Percentiles rank a stretch among this genome's conserved stretches.
phyloP scores from a whole-genome alignment of 441 rosid genomes.

The Populus trichocarpa region DNA sequence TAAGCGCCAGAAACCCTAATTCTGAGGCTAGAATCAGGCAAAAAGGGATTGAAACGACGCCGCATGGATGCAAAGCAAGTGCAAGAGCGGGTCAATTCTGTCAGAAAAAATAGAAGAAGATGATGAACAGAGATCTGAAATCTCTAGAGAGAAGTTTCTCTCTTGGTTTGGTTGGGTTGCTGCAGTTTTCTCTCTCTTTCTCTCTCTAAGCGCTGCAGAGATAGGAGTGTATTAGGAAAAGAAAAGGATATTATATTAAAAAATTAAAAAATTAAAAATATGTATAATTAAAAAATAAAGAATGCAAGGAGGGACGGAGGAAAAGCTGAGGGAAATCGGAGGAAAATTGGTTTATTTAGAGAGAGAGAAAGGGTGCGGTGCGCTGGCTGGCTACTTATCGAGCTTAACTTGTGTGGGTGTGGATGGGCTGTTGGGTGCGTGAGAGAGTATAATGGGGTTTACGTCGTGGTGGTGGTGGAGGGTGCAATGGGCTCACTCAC shows the following conservation, averaged over 20 bases:
- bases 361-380: neutral
- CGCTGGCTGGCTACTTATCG: neutral
- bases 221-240: neutral
- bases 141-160: neutral
- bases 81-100: neutral
- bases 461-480: neutral
- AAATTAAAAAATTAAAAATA: no score
- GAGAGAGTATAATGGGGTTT: neutral
- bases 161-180: neutral
- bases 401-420: neutral
- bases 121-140: neutral
- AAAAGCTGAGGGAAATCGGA: neutral
- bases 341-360: conserved; percentile 1
- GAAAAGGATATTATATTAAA: neutral
- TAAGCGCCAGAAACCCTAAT: conserved; percentile 1
- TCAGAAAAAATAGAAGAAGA: neutral
- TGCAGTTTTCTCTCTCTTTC: neutral
- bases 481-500: conserved; percentile 6
- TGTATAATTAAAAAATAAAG: neutral
- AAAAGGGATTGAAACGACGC: neutral
- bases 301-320: neutral
- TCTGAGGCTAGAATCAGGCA: neutral
- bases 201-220: neutral
- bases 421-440: neutral
- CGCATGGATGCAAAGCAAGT: neutral